These are phyloP conservation scores for Mercurialis annua DNA, from an alignment of 345 rosid genomes.

Conservation along the genomic window DNA sequence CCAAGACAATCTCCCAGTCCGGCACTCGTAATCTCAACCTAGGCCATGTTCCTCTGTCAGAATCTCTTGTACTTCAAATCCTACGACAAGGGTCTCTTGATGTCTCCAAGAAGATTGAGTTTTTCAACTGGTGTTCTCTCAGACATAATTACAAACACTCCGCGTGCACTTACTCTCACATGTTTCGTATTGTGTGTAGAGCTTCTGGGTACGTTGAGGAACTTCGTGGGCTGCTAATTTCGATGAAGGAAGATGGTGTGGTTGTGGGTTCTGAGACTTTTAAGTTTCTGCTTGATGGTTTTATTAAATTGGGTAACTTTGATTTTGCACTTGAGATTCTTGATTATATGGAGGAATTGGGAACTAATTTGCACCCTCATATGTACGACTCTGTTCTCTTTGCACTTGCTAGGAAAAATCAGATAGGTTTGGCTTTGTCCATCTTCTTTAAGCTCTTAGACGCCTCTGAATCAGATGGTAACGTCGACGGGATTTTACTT, in stretches of 20 bases:
- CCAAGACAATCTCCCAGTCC: constrained; percentile 56
- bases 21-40: constrained; percentile 65
- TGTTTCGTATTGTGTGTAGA: constrained; percentile 58
- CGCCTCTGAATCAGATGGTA: constrained; percentile 26
- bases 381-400: constrained; percentile 63
- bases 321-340: constrained; percentile 65
- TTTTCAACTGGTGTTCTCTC: constrained; percentile 63
- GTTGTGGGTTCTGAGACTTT: constrained; percentile 50
- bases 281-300: constrained; percentile 54
- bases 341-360: constrained; percentile 69
- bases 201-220: constrained; percentile 54
- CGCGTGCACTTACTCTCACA: constrained; percentile 56
- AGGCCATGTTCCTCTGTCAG: constrained; percentile 51
- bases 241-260: constrained; percentile 64
- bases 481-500: constrained; percentile 27
- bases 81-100: constrained; percentile 53
- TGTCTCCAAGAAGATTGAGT: constrained; percentile 54
- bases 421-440: constrained; percentile 52
- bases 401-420: constrained; percentile 61
- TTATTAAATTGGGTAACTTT: constrained; percentile 54
- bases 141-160: constrained; percentile 59
- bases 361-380: constrained; percentile 38
- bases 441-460: constrained; percentile 69
- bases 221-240: constrained; percentile 49
- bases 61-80: constrained; percentile 60